phyloP scores from a whole-genome alignment of 176 grass and related monocot genomes.

The Oropetium thomaeum region DNA sequence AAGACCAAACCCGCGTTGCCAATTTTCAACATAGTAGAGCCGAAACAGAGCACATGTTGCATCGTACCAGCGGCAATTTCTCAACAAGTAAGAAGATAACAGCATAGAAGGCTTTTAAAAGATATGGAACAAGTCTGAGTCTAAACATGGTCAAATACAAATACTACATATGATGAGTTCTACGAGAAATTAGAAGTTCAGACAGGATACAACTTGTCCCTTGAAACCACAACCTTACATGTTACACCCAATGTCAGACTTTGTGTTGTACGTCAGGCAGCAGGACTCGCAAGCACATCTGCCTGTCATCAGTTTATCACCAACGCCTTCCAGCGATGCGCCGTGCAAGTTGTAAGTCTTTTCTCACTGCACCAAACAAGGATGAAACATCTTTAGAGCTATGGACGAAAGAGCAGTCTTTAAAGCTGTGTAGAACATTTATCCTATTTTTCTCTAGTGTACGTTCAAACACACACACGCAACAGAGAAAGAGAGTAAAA shows the following conservation, averaged over 20 bases:
- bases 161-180: not conserved
- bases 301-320: slow-evolving; percentile 18
- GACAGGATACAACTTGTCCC: not conserved
- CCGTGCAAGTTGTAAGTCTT: slow-evolving; percentile 88
- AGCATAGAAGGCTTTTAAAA: too few species aligned
- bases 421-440: too few species aligned
- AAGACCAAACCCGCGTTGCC: too few species aligned
- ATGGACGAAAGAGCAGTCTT: not conserved
- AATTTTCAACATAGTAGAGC: too few species aligned
- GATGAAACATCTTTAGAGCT: not conserved
- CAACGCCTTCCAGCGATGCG: slow-evolving; percentile 65
- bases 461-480: not conserved
- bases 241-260: not conserved
- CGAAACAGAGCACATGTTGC: too few species aligned
- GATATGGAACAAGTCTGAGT: too few species aligned
- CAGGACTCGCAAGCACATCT: not conserved
- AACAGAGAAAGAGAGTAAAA: not conserved
- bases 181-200: not conserved
- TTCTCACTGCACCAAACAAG: slow-evolving; percentile 59
- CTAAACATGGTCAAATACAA: not conserved
- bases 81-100: too few species aligned
- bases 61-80: too few species aligned
- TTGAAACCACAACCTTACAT: not conserved
- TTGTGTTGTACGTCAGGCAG: not conserved
- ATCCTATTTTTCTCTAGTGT: not conserved